These are phyloP conservation scores for Coniochaeta ligniaria DNA, from an alignment of 2,329 filamentous ascomycete genomes.

Conservation along the genomic window DNA sequence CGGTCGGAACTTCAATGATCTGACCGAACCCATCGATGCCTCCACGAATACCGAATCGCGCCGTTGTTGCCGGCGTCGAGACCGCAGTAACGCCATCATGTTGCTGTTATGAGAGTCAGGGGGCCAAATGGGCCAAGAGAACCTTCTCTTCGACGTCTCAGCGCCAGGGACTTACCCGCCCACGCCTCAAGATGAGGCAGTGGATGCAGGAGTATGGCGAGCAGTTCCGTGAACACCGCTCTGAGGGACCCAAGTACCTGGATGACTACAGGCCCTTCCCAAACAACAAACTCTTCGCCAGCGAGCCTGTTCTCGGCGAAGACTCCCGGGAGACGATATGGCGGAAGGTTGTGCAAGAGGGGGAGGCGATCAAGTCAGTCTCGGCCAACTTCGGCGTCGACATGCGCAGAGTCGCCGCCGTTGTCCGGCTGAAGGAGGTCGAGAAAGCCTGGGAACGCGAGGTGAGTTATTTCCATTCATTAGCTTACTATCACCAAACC, in stretches of 20 bases:
- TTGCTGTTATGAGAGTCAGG: not conserved
- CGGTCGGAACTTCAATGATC: not conserved
- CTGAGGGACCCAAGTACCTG: constrained; percentile 26
- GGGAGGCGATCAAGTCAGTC: constrained; percentile 65
- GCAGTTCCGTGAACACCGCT: constrained; percentile 4
- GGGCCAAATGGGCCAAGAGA: not conserved
- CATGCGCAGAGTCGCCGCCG: constrained; percentile 76
- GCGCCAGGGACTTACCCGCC: not conserved
- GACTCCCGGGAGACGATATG: constrained; percentile 68
- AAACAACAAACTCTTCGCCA: constrained; percentile 62
- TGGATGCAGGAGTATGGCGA: constrained; percentile 21
- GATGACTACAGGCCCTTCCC: constrained; percentile 58
- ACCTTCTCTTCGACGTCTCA: not conserved
- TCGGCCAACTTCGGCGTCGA: constrained; percentile 73
- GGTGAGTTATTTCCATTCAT: constrained; percentile 46
- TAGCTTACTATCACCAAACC: constrained; percentile 2
- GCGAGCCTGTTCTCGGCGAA: constrained; percentile 68
- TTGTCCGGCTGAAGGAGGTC: constrained; percentile 77
- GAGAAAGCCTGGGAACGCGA: constrained; percentile 71
- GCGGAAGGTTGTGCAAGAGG: constrained; percentile 54
- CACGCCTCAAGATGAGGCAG: constrained; percentile 3
- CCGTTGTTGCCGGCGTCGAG: not conserved
- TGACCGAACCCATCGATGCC: not conserved
- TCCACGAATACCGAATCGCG: not conserved
- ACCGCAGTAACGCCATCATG: not conserved